A percentile compares a stretch with the other conserved stretches of the same genome.
Evolutionary conservation across 306 rosid genomes (phyloP).

Genomic region (Rosa persica): DNA sequence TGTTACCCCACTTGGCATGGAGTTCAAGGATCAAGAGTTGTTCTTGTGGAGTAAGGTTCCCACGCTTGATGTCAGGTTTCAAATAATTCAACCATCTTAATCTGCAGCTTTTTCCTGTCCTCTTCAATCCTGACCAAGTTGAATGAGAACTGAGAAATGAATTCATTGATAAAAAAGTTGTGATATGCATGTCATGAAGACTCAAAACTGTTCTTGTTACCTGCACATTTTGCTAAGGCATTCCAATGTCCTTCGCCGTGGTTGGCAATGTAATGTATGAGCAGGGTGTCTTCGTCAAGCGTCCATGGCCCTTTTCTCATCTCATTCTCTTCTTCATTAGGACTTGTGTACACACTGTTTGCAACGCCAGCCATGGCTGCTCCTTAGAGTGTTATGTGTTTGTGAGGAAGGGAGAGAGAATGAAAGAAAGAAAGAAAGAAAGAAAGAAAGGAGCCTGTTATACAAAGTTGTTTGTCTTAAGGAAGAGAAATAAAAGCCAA

Average conservation of each 20-base stretch:
- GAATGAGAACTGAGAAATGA: not conserved
- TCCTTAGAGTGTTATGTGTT: slow-evolving; percentile 1
- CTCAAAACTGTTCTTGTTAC: slow-evolving; percentile 31
- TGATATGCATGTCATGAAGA: not conserved
- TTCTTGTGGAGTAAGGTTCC: slow-evolving; percentile 89
- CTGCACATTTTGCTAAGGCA: slow-evolving; percentile 79
- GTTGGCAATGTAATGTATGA: slow-evolving; percentile 73
- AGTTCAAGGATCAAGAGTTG: slow-evolving; percentile 90
- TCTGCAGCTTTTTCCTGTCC: slow-evolving; percentile 97
- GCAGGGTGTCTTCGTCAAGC: slow-evolving; percentile 85
- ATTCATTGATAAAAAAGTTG: not conserved
- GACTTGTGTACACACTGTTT: slow-evolving; percentile 33
- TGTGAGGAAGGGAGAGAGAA: not conserved
- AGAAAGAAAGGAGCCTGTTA: not conserved
- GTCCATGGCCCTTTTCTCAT: slow-evolving; percentile 97
- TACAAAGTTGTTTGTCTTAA: not conserved
- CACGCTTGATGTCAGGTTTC: slow-evolving; percentile 94
- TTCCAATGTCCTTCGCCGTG: slow-evolving; percentile 99
- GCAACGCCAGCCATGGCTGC: slow-evolving; percentile 51
- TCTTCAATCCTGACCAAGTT: slow-evolving; percentile 72
- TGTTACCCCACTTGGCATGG: slow-evolving; percentile 92
- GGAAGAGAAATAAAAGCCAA: slow-evolving; percentile 26
- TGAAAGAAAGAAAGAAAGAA: not conserved
- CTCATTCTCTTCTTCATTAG: slow-evolving; percentile 46
- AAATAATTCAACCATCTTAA: slow-evolving; percentile 91